Percentiles rank a stretch among this genome's conserved stretches.
phyloP scores from a whole-genome alignment of 345 rosid genomes.

The Erucastrum elatum region DNA sequence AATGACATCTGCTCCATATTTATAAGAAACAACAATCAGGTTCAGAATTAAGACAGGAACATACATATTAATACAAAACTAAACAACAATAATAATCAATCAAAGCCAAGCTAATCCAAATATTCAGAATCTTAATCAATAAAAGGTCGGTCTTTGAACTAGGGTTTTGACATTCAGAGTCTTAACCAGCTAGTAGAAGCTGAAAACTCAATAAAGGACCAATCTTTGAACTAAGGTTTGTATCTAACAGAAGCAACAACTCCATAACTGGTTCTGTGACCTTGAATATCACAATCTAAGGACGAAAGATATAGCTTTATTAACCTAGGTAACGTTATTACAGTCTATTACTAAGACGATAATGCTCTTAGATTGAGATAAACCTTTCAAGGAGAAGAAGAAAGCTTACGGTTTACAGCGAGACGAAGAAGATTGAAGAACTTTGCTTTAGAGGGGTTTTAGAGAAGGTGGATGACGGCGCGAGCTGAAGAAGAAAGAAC shows the following conservation, averaged over 20 bases:
- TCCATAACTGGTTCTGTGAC: not conserved
- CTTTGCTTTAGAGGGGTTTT: not conserved
- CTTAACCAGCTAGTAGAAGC: not conserved
- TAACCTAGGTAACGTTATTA: not conserved
- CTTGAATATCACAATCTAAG: not conserved
- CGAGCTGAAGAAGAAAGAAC: slow-evolving; percentile 8
- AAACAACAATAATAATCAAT: not conserved
- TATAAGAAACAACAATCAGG: not conserved
- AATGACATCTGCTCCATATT: slow-evolving; percentile 33
- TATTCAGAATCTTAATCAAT: not conserved
- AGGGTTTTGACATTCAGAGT: not conserved
- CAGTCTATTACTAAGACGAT: not conserved
- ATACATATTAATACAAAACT: not conserved
- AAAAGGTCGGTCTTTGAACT: not conserved
- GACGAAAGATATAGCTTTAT: not conserved
- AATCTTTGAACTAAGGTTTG: not conserved
- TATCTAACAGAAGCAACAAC: not conserved
- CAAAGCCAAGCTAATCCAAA: not conserved
- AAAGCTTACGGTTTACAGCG: slow-evolving; percentile 26
- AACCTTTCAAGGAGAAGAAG: not conserved
- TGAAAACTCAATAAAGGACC: not conserved
- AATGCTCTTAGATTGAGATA: not conserved
- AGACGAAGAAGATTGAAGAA: slow-evolving; percentile 25
- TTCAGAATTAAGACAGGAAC: not conserved
- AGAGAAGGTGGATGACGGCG: slow-evolving; percentile 27